Evolutionary conservation across 495 filamentous ascomycete genomes (phyloP), one percentile per base, ranked within the genome.

Genomic region (Aspergillus conjunctus): DNA sequence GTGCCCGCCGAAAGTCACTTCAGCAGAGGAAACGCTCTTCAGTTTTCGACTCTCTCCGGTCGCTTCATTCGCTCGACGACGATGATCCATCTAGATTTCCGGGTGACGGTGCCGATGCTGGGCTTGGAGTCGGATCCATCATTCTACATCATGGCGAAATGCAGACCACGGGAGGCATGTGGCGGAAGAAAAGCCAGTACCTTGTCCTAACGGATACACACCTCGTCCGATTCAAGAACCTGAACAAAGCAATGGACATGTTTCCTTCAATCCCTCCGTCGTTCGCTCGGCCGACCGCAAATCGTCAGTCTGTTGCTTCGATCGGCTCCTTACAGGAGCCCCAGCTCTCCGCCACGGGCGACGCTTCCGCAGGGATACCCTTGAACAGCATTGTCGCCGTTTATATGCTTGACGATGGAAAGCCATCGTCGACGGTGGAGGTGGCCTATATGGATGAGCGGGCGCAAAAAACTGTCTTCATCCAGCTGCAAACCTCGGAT

Each of bases 121-220:
- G 75, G 58, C 69, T 70, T 49, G 65, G 68, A 46, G 75, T 76
- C 18, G 80, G 75, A 17, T 78, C 77, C 37, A 73, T 78, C 22
- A 82, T 88, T 33, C 66, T 88, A 15, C 83, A 89, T 58, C 83
- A 88, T 72, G 91, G 91, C 3, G 86, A 91, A 62, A 82, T 95
- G 22, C 91, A 96, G 73, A 88, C 88, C 1, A 90, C 90, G 34
- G 85, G 87, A 30, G 85, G 89, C 45, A 83, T 96, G 73, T 86
- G 97, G 71, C 84, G 91, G 70, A 89, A 91, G 70, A 93, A 90
- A 76, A 90, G 85, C 66, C 91, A 95, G 61, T 97, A 91, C 64
- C 77, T 97, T 32, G 94, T 97, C n/a, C 81, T 97, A 37, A 97
- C 93, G 10, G 87, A 93, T 49, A 85, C 85, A 22, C 88, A 96